Evolutionary conservation across 225 moss, liverwort and hornwort species (phyloP).

Genomic region (Takakia lepidozioides): DNA sequence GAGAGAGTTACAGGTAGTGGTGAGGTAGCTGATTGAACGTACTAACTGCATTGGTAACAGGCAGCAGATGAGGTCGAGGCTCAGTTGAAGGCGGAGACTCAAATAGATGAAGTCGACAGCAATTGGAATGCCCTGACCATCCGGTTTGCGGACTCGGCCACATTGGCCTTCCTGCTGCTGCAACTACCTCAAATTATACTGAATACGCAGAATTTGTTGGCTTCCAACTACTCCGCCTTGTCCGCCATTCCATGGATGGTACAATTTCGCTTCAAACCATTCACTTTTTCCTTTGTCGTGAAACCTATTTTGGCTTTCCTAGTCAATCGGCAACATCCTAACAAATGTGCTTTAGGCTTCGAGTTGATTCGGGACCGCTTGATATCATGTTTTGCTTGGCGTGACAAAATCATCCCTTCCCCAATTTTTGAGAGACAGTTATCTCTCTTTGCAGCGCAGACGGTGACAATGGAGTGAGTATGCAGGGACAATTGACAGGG

Average conservation of each 20-base stretch:
- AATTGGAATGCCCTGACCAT: slow-evolving; percentile 59
- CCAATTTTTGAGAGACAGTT: too few species aligned
- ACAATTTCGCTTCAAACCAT: slow-evolving; percentile 3
- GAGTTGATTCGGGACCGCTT: too few species aligned
- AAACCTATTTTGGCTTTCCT: too few species aligned
- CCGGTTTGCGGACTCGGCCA: slow-evolving; percentile 64
- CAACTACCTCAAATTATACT: slow-evolving; percentile 80
- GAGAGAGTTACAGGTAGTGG: neutral
- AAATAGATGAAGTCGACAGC: too few species aligned
- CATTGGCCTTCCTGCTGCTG: slow-evolving; percentile 72
- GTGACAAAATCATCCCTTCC: too few species aligned
- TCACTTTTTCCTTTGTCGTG: too few species aligned
- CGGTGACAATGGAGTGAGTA: too few species aligned
- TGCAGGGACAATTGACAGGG: slow-evolving; percentile 77
- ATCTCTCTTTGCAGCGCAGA: too few species aligned
- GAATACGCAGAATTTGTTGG: slow-evolving; percentile 67
- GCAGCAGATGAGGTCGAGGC: neutral
- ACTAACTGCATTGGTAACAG: slow-evolving; percentile 17
- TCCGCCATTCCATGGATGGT: slow-evolving; percentile 94
- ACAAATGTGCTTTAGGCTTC: too few species aligned
- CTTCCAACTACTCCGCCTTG: slow-evolving; percentile 53
- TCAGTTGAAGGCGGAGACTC: slow-evolving; percentile 26
- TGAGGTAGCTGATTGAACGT: slow-evolving; percentile 9
- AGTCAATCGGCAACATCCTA: too few species aligned
- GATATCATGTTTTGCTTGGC: neutral